Percentiles rank a stretch among this genome's conserved stretches.
Conservation (phyloP, 495 filamentous ascomycete species). For the Podospora appendiculata region DNA sequence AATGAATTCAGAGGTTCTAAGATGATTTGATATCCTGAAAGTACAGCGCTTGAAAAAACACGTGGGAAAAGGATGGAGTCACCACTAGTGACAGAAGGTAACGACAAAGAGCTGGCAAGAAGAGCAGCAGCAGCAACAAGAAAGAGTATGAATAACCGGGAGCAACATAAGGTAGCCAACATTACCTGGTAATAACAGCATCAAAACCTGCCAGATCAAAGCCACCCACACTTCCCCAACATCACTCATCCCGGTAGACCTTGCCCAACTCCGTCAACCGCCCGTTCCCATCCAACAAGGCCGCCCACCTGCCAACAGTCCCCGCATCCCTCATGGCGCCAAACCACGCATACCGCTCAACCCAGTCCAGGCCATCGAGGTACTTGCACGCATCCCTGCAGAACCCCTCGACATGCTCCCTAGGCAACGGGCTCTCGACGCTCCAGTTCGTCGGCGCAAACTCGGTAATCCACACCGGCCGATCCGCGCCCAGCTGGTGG, state of each 20-base stretch:
- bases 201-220: too few species aligned
- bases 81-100: too few species aligned
- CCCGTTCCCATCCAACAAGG: conserved; percentile 10
- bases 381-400: conserved; percentile 14
- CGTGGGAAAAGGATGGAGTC: too few species aligned
- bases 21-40: too few species aligned
- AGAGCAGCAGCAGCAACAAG: too few species aligned
- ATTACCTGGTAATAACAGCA: too few species aligned
- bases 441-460: conserved; percentile 18
- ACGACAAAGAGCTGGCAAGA: too few species aligned
- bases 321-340: conserved; percentile 17
- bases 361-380: conserved; percentile 17
- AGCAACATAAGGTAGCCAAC: too few species aligned
- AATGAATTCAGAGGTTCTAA: too few species aligned
- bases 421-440: conserved; percentile 5
- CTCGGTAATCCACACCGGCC: conserved; percentile 16
- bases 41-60: too few species aligned
- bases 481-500: conserved; percentile 15
- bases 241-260: conserved; percentile 10
- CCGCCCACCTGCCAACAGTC: conserved; percentile 14
- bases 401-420: conserved; percentile 11
- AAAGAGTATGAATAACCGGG: too few species aligned
- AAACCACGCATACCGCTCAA: conserved; percentile 18
- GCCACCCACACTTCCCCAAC: background rate
- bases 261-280: conserved; percentile 12